These are phyloP conservation scores for Cladophialophora yegresii DNA, from an alignment of 2,329 filamentous ascomycete species.

Conservation along the genomic window DNA sequence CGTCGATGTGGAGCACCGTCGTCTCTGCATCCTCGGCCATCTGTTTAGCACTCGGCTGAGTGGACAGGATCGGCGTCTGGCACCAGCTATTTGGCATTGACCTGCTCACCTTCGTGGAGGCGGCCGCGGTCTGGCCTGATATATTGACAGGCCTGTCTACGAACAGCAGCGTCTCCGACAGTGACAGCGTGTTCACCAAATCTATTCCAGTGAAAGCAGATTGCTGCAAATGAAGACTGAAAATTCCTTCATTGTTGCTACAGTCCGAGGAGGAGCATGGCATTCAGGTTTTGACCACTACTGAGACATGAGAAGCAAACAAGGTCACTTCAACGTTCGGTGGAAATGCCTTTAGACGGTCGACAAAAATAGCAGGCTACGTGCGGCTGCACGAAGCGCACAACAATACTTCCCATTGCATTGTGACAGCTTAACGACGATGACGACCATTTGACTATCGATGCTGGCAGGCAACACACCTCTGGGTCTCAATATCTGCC, in stretches of 20 bases:
- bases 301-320: not conserved
- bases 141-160: too few relatives aligned
- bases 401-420: not conserved
- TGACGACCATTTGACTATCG: not conserved
- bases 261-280: not conserved
- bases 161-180: not conserved
- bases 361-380: not conserved
- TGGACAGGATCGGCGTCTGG: not conserved
- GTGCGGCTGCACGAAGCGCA: not conserved
- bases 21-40: not conserved
- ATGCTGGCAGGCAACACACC: not conserved
- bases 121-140: not conserved
- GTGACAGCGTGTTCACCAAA: not conserved
- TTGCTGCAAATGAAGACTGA: not conserved
- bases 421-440: not conserved
- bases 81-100: not conserved
- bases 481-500: not conserved
- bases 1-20: not conserved
- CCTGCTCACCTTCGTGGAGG: not conserved
- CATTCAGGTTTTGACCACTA: not conserved
- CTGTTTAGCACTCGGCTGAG: not conserved
- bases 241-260: not conserved
- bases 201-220: not conserved
- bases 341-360: not conserved
- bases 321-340: not conserved